Percentiles rank a stretch among this genome's conserved stretches.
phyloP scores from a whole-genome alignment of 179 eudicot genomes.

The Vitellaria paradoxa region DNA sequence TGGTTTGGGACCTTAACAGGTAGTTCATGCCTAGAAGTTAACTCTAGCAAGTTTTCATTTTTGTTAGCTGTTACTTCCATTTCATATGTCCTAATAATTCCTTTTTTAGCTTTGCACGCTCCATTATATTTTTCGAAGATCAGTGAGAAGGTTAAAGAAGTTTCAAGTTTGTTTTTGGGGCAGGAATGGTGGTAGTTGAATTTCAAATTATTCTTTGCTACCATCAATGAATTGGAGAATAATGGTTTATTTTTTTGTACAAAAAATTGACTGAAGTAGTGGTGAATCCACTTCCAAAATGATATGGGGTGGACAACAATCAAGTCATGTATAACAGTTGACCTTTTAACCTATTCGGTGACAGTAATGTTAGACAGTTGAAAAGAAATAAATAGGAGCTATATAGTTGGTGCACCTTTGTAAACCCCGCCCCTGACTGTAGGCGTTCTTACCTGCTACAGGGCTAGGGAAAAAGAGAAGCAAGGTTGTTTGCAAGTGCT shows the following conservation, averaged over 20 bases:
- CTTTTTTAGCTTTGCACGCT: no score
- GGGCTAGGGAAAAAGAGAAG: no score
- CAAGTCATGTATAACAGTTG: background rate
- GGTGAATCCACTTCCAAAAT: background rate
- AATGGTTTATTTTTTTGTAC: background rate
- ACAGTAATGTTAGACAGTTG: background rate
- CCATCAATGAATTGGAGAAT: background rate
- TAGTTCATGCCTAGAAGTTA: slow-evolving; percentile 18
- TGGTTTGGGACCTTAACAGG: slow-evolving; percentile 99
- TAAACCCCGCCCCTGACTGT: no score
- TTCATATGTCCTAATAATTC: background rate
- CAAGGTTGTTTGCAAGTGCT: no score
- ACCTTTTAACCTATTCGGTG: background rate
- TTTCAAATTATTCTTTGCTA: background rate
- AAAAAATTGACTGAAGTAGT: background rate
- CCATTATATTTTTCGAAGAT: background rate
- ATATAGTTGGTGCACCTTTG: background rate
- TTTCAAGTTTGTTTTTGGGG: background rate
- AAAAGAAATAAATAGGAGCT: background rate
- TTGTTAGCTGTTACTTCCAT: background rate
- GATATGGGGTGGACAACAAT: background rate
- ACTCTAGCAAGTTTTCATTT: background rate
- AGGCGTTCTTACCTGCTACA: no score
- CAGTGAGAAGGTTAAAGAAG: background rate
- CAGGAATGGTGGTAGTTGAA: background rate